Conservation (phyloP, 176 grass and related monocot genomes). For the Ampelocalamus luodianensis region DNA sequence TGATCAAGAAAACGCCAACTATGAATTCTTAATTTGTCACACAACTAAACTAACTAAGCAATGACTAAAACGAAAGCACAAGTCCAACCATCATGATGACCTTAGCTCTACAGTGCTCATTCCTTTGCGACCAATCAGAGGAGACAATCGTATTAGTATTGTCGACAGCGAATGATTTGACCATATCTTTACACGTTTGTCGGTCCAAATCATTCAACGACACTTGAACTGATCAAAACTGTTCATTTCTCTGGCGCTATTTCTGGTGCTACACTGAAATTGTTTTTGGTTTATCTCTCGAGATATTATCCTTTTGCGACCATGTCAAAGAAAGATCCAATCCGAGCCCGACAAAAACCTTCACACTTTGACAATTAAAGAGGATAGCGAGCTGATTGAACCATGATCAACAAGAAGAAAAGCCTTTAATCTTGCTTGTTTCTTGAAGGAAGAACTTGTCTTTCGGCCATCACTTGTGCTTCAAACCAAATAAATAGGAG, state of each 20-base stretch:
- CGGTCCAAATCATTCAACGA: constrained; percentile 56
- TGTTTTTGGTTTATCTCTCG: neutral
- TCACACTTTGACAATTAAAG: constrained; percentile 3
- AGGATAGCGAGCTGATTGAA: neutral
- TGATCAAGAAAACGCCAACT: neutral
- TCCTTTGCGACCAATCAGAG: constrained; percentile 42
- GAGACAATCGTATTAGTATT: neutral
- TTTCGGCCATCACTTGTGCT: neutral
- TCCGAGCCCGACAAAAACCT: constrained; percentile 27
- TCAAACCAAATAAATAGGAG: neutral
- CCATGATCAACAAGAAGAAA: constrained; percentile 13
- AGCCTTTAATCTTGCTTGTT: neutral
- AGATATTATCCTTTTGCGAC: neutral
- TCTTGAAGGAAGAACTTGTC: constrained; percentile 23
- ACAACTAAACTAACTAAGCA: neutral
- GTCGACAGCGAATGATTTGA: constrained; percentile 41
- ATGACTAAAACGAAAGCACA: constrained; percentile 14
- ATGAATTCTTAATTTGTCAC: neutral
- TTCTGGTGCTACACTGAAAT: neutral
- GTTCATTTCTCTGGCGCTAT: neutral
- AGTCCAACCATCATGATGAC: constrained; percentile 34
- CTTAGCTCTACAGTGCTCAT: constrained; percentile 32
- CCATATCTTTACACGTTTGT: constrained; percentile 43
- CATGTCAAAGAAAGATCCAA: constrained; percentile 37
- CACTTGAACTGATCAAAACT: constrained; percentile 19